phyloP scores from a whole-genome alignment of 2,329 filamentous ascomycete species.

The Sphaerulina populicola region DNA sequence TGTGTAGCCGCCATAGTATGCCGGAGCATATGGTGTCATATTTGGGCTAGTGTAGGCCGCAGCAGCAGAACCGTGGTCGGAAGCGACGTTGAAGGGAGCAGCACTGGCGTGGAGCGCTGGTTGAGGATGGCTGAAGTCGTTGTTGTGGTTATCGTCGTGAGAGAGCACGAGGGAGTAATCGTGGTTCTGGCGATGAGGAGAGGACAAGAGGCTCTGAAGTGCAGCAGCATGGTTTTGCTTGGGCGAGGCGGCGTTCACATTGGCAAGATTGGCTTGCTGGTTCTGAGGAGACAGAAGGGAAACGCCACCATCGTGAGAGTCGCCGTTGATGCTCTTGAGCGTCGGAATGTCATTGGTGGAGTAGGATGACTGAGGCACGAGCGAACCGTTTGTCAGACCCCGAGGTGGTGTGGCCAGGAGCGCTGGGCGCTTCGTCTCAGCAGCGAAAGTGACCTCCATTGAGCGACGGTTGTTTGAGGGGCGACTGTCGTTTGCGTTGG shows the following conservation, averaged over 20 bases:
- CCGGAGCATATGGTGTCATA: slow-evolving; percentile 30
- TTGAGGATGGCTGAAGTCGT: slow-evolving; percentile 53
- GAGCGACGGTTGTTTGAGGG: slow-evolving; percentile 40
- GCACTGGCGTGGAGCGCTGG: slow-evolving; percentile 74
- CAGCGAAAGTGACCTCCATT: slow-evolving; percentile 40
- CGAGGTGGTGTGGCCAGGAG: slow-evolving; percentile 53
- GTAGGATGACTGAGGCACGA: slow-evolving; percentile 77
- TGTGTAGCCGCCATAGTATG: slow-evolving; percentile 44
- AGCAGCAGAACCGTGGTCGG: slow-evolving; percentile 33
- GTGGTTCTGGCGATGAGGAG: slow-evolving; percentile 60
- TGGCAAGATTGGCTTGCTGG: slow-evolving; percentile 20
- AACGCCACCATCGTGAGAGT: slow-evolving; percentile 43
- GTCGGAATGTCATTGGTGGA: slow-evolving; percentile 85
- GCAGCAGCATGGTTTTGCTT: slow-evolving; percentile 54
- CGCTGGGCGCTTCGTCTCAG: slow-evolving; percentile 40
- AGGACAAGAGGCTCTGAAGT: slow-evolving; percentile 58
- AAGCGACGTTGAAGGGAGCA: slow-evolving; percentile 61
- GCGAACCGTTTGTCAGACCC: slow-evolving; percentile 50
- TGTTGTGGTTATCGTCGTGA: slow-evolving; percentile 39
- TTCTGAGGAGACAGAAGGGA: slow-evolving; percentile 24
- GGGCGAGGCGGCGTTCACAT: slow-evolving; percentile 35
- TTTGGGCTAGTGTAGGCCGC: slow-evolving; percentile 23
- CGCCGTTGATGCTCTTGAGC: slow-evolving; percentile 57
- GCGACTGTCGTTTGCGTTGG: slow-evolving; percentile 37
- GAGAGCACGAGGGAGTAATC: slow-evolving; percentile 52